These are phyloP conservation scores for Straminergon stramineum DNA, from an alignment of 225 moss, liverwort and hornwort species.

Conservation along the genomic window DNA sequence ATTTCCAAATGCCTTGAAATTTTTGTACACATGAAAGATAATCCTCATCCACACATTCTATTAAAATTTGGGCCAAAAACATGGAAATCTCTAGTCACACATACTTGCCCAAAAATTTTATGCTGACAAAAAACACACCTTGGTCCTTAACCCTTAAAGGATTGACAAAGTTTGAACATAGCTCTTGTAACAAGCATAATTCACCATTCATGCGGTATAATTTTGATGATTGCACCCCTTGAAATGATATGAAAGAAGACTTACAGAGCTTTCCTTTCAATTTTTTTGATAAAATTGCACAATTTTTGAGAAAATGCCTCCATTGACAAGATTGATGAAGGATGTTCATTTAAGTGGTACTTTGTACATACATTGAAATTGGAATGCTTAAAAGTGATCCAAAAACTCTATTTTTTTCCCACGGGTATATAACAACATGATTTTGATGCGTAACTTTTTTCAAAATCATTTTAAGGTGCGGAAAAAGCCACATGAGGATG, in stretches of 20 bases:
- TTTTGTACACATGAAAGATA: too few relatives aligned
- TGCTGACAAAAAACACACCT: too few relatives aligned
- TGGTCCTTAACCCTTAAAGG: too few relatives aligned
- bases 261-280: neutral
- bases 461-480: neutral
- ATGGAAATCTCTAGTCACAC: too few relatives aligned
- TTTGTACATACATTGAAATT: neutral
- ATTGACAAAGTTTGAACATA: too few relatives aligned
- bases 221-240: neutral
- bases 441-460: neutral
- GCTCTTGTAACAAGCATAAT: neutral
- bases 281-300: accelerated
- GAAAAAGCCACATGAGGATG: neutral
- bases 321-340: too few relatives aligned
- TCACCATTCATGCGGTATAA: neutral
- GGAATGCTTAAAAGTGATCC: too few relatives aligned
- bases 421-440: neutral
- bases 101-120: too few relatives aligned
- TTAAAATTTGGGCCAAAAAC: too few relatives aligned
- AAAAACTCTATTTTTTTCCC: too few relatives aligned
- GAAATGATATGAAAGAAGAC: neutral
- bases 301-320: neutral
- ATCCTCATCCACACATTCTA: too few relatives aligned
- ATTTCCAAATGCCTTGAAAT: too few relatives aligned
- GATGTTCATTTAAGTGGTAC: neutral